phyloP scores from a whole-genome alignment of 2,329 filamentous ascomycete genomes.

The Ustilaginoidea virens region DNA sequence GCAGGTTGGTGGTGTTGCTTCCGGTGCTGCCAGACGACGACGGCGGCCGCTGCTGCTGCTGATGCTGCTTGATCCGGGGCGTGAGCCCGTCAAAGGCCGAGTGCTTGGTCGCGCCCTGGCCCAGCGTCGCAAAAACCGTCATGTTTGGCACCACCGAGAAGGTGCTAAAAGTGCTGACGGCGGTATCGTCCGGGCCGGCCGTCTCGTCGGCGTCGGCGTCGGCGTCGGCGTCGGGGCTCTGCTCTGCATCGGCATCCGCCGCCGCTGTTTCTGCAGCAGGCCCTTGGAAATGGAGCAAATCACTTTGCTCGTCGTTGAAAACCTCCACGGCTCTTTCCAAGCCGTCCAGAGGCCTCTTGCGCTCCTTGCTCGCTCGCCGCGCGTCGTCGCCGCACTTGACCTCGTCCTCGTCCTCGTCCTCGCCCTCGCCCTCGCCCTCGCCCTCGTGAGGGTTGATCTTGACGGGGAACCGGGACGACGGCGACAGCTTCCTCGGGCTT shows the following conservation, averaged over 20 bases:
- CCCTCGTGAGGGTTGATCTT: constrained; percentile 28
- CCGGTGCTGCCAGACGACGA: constrained; percentile 24
- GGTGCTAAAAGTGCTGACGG: constrained; percentile 71
- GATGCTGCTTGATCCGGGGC: constrained; percentile 20
- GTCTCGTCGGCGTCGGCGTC: constrained; percentile 18
- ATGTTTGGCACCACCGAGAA: constrained; percentile 85
- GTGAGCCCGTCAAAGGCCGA: constrained; percentile 23
- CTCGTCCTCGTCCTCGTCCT: constrained; percentile 7
- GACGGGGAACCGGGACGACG: constrained; percentile 46
- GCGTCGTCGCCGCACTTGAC: too few relatives aligned
- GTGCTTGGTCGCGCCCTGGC: constrained; percentile 45
- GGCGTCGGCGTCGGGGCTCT: constrained; percentile 7
- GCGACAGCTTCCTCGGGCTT: constrained; percentile 32
- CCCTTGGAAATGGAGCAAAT: constrained; percentile 12
- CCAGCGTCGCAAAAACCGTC: constrained; percentile 65
- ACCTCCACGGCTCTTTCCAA: constrained; percentile 45
- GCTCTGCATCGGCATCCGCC: constrained; percentile 8
- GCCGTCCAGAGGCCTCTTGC: constrained; percentile 34
- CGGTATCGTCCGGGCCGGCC: constrained; percentile 50
- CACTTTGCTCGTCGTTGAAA: constrained; percentile 37
- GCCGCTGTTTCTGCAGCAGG: constrained; percentile 15
- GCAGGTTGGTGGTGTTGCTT: constrained; percentile 55
- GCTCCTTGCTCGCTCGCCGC: constrained; percentile 16
- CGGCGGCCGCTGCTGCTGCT: constrained; percentile 16
- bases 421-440: constrained; percentile 5